A percentile compares a stretch with the other conserved stretches of the same genome.
phyloP scores from a whole-genome alignment of 192 early-diverging fungal genomes.

The Coemansia sp. region DNA sequence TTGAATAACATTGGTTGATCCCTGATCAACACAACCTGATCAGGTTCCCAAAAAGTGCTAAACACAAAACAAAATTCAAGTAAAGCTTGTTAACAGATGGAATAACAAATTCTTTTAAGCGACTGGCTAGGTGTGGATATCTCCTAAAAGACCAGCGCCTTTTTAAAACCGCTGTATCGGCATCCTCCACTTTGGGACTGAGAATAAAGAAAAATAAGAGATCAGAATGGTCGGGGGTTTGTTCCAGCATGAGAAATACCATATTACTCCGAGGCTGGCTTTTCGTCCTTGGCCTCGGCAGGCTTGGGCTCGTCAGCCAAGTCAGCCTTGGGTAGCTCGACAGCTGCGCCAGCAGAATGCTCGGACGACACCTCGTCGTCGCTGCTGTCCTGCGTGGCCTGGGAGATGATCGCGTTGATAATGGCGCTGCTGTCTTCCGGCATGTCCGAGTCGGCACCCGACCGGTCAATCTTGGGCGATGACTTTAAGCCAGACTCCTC shows the following conservation, averaged over 20 bases:
- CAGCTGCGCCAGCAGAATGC: constrained; percentile 7
- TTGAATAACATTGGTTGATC: too few relatives aligned
- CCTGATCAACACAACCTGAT: too few relatives aligned
- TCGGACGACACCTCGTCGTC: constrained; percentile 16
- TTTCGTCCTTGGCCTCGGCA: constrained; percentile 13
- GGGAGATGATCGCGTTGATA: constrained; percentile 36
- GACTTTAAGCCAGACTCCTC: constrained; percentile 45
- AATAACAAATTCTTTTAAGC: constrained; percentile 1
- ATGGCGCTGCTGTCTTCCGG: constrained; percentile 30
- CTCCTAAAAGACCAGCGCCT: background rate
- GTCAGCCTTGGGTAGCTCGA: constrained; percentile 1
- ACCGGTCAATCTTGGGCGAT: constrained; percentile 42
- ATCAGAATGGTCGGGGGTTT: background rate
- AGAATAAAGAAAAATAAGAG: constrained; percentile 2
- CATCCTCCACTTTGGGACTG: background rate
- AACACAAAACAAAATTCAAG: background rate
- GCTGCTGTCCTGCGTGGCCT: constrained; percentile 14
- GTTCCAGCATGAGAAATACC: background rate
- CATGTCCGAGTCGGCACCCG: constrained; percentile 18
- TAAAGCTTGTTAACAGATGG: background rate
- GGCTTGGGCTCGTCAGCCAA: constrained; percentile 14
- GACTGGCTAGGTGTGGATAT: background rate
- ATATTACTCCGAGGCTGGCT: constrained; percentile 3
- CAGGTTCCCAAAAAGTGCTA: too few relatives aligned
- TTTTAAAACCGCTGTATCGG: constrained; percentile 5